Evolutionary conservation across 148 eudicot species (phyloP), one percentile per base, ranked within the genome.

Genomic region (Cornus suecica): DNA sequence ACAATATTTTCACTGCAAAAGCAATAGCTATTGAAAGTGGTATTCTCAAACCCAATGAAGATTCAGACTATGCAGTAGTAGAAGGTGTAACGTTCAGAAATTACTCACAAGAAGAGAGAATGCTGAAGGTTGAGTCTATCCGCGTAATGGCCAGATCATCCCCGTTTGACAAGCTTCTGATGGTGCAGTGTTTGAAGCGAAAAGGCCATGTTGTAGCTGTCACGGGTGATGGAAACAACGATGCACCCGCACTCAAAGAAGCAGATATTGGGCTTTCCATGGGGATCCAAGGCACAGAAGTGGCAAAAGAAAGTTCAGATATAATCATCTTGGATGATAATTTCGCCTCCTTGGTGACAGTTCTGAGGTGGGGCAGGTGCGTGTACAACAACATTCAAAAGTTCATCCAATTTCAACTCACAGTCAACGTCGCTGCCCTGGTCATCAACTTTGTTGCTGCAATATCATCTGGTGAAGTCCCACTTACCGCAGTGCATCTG

Each of bases 221-320:
- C 42, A 37, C 42, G 9, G 42, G 42, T 10, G 42, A 37, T 6
- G 42, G 42, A 37, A 80, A 83, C 23, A 82, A 85, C 67, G 87
- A 85, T 5, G 87, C 87, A 54, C 87, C 87, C 4, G 87, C 87
- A 16, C 78, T 85, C 8, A 79, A 85, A 70, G 86, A 85, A 77
- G 88, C 86, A 4, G 86, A 85, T 54, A 75, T 85, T 68, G 88
- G 88, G 48, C 78, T 85, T 37, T 73, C 86, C 18, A 85, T 85
- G 88, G 88, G 88, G 14, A 83, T 85, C 60, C 76, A 70, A 23
- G 88, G 88, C 24, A 85, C 88, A 0, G 88, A 85, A 77, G 88
- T 85, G 9, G 86, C 88, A 16, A 85, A 85, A 73, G 88, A 85
- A 69, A 80, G 86, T 65, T 85, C 88, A 2, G 88, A 85, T 72